Evolutionary conservation across 805 yeast species (phyloP).

Genomic region (Spathaspora arborariae): DNA sequence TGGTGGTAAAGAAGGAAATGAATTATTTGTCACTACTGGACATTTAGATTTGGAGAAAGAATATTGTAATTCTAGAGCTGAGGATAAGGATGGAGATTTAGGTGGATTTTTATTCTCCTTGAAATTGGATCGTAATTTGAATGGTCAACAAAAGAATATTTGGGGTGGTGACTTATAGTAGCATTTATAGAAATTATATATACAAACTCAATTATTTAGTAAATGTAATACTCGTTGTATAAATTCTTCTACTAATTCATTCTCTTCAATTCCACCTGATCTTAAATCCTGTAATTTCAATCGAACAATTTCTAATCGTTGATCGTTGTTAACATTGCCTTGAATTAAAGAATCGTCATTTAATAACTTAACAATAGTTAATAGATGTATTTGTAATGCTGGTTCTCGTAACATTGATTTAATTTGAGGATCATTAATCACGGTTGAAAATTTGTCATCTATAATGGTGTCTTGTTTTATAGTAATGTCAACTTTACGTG

Average conservation of each 20-base stretch:
- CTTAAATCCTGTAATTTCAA: slow-evolving; percentile 59
- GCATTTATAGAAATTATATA: slow-evolving; percentile 6
- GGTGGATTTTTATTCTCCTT: slow-evolving; percentile 61
- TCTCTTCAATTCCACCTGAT: slow-evolving; percentile 61
- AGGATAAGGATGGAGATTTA: slow-evolving; percentile 37
- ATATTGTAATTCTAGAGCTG: slow-evolving; percentile 18
- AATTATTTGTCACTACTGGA: slow-evolving; percentile 67
- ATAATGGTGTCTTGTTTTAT: slow-evolving; percentile 13
- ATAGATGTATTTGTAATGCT: slow-evolving; percentile 54
- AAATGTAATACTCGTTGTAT: slow-evolving; percentile 37
- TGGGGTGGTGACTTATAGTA: slow-evolving; percentile 24
- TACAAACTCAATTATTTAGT: slow-evolving; percentile 7
- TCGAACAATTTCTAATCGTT: slow-evolving; percentile 55
- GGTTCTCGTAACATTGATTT: slow-evolving; percentile 45
- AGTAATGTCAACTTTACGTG: background rate
- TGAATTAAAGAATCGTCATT: slow-evolving; percentile 41
- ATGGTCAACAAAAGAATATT: slow-evolving; percentile 20
- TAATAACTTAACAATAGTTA: slow-evolving; percentile 44
- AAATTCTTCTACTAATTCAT: slow-evolving; percentile 69
- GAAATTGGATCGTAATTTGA: slow-evolving; percentile 26
- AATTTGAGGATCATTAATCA: slow-evolving; percentile 43
- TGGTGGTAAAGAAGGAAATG: slow-evolving; percentile 57
- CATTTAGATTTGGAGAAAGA: slow-evolving; percentile 44
- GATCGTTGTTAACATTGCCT: slow-evolving; percentile 49
- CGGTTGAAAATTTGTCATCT: slow-evolving; percentile 13